Base-by-base conservation (phyloP, 2,329 filamentous ascomycete species). In the Thelonectria discophora region DNA sequence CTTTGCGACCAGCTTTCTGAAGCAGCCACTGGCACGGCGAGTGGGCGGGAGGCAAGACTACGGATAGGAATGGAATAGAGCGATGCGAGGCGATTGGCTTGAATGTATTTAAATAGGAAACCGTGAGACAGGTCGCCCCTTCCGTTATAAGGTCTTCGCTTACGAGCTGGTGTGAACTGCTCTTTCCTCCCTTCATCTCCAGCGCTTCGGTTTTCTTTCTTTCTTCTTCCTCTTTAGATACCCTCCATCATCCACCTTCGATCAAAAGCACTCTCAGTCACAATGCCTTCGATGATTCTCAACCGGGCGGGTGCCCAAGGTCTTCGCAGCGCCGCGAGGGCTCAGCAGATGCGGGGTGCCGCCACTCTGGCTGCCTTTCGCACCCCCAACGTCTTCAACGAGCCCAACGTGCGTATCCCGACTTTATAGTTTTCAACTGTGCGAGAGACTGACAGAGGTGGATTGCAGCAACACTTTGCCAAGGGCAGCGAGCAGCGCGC, bases 351-450 rank as follows among this genome's bases (percentile, higher is more conserved):
- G 60, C 72, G 72, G 65, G 72, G 73, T 52, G 69, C 75, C 61
- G 79, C 88, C 59, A 90, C 88, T 8, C 83, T 97, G 66, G 94
- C 93, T 51, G 85, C 88, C 63, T 98, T 97, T 86, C 94, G 92
- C 82, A 86, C 94, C 53, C 95, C 95, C 51, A 88, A 88, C 65
- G 87, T 97, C 71, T 82, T 87, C 75, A 99, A 99, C 76, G 95
- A 99, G 81, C 93, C 93, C n/a, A 99, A 97, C 77, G 94, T 97
- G 79, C 77, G 92, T 84, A 34, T 37, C 11, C 7, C 13, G 18
- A 46, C 10, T n/a, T 24, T 55, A 18, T 45, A 32, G 13, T 4
- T 3, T 37, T 13, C 15, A 5, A 13, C 17, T n/a, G 40, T 18
- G 11, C 21, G 32, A 13, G 24, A 56, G 48, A 55, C 55, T 62